These are phyloP conservation scores for Breviolum minutum DNA, from an alignment of 73 alveolate species.

Conservation along the genomic window DNA sequence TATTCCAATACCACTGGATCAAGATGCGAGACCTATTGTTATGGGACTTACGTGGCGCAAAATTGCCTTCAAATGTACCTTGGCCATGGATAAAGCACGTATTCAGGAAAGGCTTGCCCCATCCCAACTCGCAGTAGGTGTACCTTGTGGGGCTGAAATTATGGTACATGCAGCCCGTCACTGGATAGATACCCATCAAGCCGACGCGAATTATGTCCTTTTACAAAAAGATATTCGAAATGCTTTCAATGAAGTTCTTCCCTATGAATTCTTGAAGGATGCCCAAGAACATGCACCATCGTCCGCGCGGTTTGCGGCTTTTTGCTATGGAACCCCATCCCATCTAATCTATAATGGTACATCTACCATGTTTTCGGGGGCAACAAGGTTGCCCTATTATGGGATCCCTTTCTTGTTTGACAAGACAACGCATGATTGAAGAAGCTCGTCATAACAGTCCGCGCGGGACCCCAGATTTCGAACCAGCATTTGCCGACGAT, in stretches of 20 bases:
- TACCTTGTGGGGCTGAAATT: not conserved
- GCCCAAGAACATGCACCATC: conserved; percentile 26
- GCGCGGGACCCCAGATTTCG: not conserved
- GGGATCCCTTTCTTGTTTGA: conserved; percentile 31
- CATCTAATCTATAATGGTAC: not conserved
- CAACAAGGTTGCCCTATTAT: conserved; percentile 38
- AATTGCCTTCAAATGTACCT: not conserved
- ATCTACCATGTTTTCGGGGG: conserved; percentile 1
- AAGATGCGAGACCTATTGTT: not conserved
- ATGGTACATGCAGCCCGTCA: conserved; percentile 15
- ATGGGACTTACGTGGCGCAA: not conserved
- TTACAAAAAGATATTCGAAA: not conserved
- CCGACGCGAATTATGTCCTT: not conserved
- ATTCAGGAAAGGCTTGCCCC: not conserved
- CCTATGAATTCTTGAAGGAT: conserved; percentile 24
- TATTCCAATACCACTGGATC: not conserved
- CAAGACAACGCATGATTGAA: not conserved
- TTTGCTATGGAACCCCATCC: not conserved
- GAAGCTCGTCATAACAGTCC: not conserved
- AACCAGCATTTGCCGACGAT: conserved; percentile 34
- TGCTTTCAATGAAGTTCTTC: not conserved
- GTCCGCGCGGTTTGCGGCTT: conserved; percentile 31
- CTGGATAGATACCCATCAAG: not conserved
- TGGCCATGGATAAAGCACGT: not conserved
- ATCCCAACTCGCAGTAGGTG: not conserved